Evolutionary conservation across 1,139 yeast species (phyloP).

Genomic region (Scheffersomyces segobiensis): DNA sequence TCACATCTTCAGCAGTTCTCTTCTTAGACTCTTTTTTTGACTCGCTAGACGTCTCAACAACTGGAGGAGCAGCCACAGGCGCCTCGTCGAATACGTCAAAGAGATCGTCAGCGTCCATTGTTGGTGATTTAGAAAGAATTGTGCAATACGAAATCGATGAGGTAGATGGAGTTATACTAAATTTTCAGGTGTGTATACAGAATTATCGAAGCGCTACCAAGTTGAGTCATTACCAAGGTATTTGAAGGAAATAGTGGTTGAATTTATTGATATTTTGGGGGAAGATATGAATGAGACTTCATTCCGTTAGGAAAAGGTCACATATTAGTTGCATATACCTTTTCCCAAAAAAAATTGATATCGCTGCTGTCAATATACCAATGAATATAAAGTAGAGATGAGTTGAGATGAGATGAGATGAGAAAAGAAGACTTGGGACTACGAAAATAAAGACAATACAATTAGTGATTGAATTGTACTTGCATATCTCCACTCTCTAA

Average conservation of each 20-base stretch:
- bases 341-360: too few species aligned
- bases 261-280: background rate
- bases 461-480: background rate
- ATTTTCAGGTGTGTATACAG: background rate
- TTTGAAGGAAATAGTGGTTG: background rate
- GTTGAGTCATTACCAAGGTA: background rate
- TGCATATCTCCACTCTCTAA: background rate
- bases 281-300: background rate
- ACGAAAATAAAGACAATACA: background rate
- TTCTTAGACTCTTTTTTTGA: slow-evolving; percentile 10
- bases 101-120: slow-evolving; percentile 52
- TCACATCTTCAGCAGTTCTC: slow-evolving; percentile 5
- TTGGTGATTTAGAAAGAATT: background rate
- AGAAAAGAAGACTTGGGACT: background rate
- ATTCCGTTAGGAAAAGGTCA: background rate
- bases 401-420: background rate
- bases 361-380: too few species aligned
- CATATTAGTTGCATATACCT: background rate
- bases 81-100: slow-evolving; percentile 70
- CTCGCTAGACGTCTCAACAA: slow-evolving; percentile 12
- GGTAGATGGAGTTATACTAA: background rate
- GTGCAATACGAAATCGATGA: background rate
- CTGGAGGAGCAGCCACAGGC: slow-evolving; percentile 43
- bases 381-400: background rate
- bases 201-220: background rate